Base-by-base conservation (phyloP, 495 filamentous ascomycete species). In the Bombardia bombarda region DNA sequence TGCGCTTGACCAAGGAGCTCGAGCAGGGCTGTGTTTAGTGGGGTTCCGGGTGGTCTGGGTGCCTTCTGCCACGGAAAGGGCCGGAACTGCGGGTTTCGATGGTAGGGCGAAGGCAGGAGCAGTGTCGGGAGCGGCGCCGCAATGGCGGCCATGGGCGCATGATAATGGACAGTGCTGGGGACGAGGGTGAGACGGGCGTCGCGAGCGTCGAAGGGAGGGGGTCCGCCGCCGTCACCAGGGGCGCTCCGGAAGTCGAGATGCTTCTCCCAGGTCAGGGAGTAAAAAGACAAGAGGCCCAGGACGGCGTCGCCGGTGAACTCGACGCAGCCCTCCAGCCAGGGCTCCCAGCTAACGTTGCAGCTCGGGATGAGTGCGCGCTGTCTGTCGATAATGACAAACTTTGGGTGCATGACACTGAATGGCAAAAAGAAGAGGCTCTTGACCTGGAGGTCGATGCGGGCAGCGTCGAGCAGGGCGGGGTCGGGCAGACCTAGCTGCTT, bases 321-420 rank as follows among this genome's bases (percentile, higher is more conserved):
- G 7, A 84, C 59, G 41, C 77, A 83, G 2, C 80, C 79, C 58
- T 87, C 84, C 21, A 87, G 70, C 84, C 84, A 89, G 12, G 69
- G 47, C 55, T 87, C 84, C 78, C 79, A 86, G 51, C 81, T 86
- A 1, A 89, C 74, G 55, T 89, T 89, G 51, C 79, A 82, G 50
- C 79, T 83, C 0, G 82, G 82, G 9, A 87, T 53, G 28, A 76
- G 72, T 3, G 78, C 78, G 2, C 51, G 67, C 26, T 69, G 52
- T 7, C 82, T 67, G 51, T 89, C 84, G 12, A 88, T 60, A 37
- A 89, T 71, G 35, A 85, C 67, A 47, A 82, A 87, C 54, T 89
- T 89, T 2, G 82, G 78, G 51, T 88, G 84, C 72, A 87, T 80
- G 1, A 87, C 77, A 42, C 80, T 83, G 52, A 89, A 80, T 3